A percentile compares a stretch with the other conserved stretches of the same genome.
Evolutionary conservation across 2,329 filamentous ascomycete genomes (phyloP).

Genomic region (Talaromyces rugulosus): DNA sequence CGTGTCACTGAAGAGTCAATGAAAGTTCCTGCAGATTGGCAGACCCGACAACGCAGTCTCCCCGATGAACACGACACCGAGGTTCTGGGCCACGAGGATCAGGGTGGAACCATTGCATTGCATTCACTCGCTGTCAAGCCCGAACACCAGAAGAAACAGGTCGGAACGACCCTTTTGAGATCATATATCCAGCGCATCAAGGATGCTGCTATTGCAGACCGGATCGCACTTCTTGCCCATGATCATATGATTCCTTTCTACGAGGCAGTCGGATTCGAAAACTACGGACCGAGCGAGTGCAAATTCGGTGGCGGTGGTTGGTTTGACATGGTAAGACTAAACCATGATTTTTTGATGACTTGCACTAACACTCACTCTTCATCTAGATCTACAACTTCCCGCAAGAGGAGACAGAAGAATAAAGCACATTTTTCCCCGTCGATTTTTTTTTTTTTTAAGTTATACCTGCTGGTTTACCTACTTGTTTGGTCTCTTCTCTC

Average conservation of each 20-base stretch:
- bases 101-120: slow-evolving; percentile 70
- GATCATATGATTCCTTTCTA: slow-evolving; percentile 73
- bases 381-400: slow-evolving; percentile 28
- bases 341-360: background rate
- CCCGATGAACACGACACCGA: slow-evolving; percentile 35
- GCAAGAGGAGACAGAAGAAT: slow-evolving; percentile 16
- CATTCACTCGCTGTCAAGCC: slow-evolving; percentile 80
- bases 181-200: slow-evolving; percentile 74
- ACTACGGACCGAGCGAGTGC: slow-evolving; percentile 64
- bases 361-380: background rate
- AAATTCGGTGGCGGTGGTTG: slow-evolving; percentile 75
- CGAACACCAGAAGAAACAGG: slow-evolving; percentile 66
- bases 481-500: background rate
- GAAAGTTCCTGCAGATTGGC: slow-evolving; percentile 67
- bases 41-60: slow-evolving; percentile 38
- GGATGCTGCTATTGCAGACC: slow-evolving; percentile 64
- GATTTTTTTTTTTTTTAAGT: background rate
- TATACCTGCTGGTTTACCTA: background rate
- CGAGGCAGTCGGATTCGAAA: slow-evolving; percentile 67
- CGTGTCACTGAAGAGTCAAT: slow-evolving; percentile 73
- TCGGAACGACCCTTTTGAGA: slow-evolving; percentile 70
- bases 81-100: slow-evolving; percentile 64
- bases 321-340: slow-evolving; percentile 67
- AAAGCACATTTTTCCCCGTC: background rate
- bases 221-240: slow-evolving; percentile 72